Conservation (phyloP, 108 stramenopile species). For the Conticribra weissflogii region DNA sequence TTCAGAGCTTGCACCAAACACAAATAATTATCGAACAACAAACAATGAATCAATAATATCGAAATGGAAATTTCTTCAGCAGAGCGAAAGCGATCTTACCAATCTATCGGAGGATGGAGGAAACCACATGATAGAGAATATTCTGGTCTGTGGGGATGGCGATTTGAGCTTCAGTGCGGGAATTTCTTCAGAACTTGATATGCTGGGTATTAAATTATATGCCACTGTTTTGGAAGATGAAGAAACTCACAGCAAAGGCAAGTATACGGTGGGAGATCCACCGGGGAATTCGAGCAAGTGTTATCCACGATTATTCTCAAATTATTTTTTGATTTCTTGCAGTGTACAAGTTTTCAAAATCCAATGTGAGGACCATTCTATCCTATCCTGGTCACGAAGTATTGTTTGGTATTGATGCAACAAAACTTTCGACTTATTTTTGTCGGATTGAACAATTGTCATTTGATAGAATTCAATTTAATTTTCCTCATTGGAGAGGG, state of each 20-base stretch:
- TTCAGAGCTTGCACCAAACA: no score
- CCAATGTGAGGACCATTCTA: constrained; percentile 25
- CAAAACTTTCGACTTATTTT: constrained; percentile 55
- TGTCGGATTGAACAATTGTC: constrained; percentile 11
- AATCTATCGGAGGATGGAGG: neutral
- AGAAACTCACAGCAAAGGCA: constrained; percentile 52
- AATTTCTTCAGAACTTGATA: constrained; percentile 49
- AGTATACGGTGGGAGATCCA: no score
- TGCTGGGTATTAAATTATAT: constrained; percentile 40
- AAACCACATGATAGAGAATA: constrained; percentile 22
- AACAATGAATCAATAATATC: neutral
- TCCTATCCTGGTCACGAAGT: constrained; percentile 42
- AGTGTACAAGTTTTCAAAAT: constrained; percentile 39
- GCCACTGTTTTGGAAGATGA: constrained; percentile 83
- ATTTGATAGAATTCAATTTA: constrained; percentile 83
- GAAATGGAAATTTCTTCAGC: constrained; percentile 7
- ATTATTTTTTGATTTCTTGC: no score
- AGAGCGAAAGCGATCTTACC: neutral
- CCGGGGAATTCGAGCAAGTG: no score
- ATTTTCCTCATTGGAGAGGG: constrained; percentile 89
- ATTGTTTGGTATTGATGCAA: constrained; percentile 74
- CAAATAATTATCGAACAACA: neutral
- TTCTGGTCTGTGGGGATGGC: constrained; percentile 82
- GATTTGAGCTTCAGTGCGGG: constrained; percentile 77
- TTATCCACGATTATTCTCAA: no score